Base-by-base conservation (phyloP, 1,284 basidiomycete species). In the Wolfiporia cocos region DNA sequence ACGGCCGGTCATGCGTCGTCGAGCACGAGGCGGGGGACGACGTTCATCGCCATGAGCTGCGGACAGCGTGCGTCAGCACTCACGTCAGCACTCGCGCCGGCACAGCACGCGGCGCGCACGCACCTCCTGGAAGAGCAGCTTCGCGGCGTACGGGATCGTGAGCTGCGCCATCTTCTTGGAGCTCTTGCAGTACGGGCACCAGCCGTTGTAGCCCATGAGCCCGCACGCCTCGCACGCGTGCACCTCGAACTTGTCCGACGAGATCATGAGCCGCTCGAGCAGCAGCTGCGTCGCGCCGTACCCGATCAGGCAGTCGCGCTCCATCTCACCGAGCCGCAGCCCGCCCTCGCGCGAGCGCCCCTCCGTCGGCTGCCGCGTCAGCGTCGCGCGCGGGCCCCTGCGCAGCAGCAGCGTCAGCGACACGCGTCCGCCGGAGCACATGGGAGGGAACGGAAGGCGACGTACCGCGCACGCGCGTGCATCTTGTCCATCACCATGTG, bases 401-500 rank as follows among this genome's bases (percentile, higher is more conserved):
- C 46, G 37, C 42, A 32, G 36, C 36, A 39, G 36, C 20, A 40
- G 37, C 35, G 34, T 23, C 6, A 20, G 19, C 34, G 20, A 28
- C 32, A 29, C 34, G 34, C 34, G 39, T 39, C 42, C 35, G 34
- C 18, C 5, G 26, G 28, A 28, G 31, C 14, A 9, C 26, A 28
- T 28, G 15, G 28, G 29, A 18, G 39, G n/a, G n/a, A 21, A 20
- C 30, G 24, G 26, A 14, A 47, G n/a, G 39, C 40, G n/a, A 47
- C 71, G 51, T 61, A 85, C 89, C 91, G 86, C 37, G 94, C 92
- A 49, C 96, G 85, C 50, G 96, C 96, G 58, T 99, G 96, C 96
- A 99, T 99, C 74, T 99, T 99, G 71, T 98, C 94, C 83, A 96
- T 90, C 47, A 98, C 94, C 92, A 95, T 96, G 69, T 94, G 92